Percentiles rank a stretch among this genome's conserved stretches.
Evolutionary conservation across 2,329 filamentous ascomycete genomes (phyloP).

Genomic region (Trichoderma oligosporum): DNA sequence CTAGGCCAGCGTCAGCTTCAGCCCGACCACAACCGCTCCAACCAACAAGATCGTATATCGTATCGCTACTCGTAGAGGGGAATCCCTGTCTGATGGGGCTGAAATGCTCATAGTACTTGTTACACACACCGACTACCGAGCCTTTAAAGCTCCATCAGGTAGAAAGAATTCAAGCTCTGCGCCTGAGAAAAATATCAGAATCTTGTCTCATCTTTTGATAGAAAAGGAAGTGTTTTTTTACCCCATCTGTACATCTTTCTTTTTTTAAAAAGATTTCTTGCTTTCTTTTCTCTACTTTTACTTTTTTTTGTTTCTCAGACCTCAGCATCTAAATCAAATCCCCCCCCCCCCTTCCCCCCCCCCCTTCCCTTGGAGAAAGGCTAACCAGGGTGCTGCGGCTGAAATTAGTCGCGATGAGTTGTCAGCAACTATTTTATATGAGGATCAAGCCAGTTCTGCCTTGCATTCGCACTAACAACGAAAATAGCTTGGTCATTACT

Average conservation of each 20-base stretch:
- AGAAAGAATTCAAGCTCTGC: slow-evolving; percentile 5
- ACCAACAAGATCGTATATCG: slow-evolving; percentile 10
- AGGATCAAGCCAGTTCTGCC: not conserved
- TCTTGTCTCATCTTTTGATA: not conserved
- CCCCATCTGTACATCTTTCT: not conserved
- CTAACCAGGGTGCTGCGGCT: slow-evolving; percentile 6
- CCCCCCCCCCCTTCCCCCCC: no score
- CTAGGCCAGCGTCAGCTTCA: slow-evolving; percentile 10
- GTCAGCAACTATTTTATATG: not conserved
- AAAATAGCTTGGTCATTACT: not conserved
- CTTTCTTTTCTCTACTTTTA: not conserved
- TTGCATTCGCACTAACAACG: slow-evolving; percentile 7
- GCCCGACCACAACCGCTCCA: not conserved
- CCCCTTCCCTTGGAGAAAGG: not conserved
- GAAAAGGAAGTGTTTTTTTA: not conserved
- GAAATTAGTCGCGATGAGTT: slow-evolving; percentile 5
- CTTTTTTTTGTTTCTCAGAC: not conserved
- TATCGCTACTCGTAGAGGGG: not conserved
- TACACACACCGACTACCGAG: not conserved
- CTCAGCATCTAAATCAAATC: not conserved
- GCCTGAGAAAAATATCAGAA: not conserved
- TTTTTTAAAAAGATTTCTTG: not conserved
- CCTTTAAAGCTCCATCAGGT: not conserved
- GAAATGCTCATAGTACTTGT: not conserved
- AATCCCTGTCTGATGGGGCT: not conserved